Base-by-base conservation (phyloP, 2,329 filamentous ascomycete species). In the Fusarium sp. region DNA sequence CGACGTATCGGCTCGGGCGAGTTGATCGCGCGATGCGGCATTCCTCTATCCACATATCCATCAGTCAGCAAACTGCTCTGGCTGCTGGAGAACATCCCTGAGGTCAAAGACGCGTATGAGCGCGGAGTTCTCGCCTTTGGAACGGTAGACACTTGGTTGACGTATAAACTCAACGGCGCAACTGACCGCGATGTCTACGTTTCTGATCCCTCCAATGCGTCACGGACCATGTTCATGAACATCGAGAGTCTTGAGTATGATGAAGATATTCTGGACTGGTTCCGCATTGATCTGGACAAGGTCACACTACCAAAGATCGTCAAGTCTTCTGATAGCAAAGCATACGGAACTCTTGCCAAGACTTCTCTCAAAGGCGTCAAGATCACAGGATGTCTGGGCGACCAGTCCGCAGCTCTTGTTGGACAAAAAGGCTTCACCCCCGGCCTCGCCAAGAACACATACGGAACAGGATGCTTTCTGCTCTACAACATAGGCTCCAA, bases 161-260 rank as follows among this genome's bases (percentile, higher is more conserved):
- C 93, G 29, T 95, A 91, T 80, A 91, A 92, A 77, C 84, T 95
- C 48, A 91, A 94, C 72, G 92, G 91, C 58, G 90, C 90, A 18
- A 84, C 82, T 37, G 85, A 86, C 59, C 87, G 84, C 55, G 86
- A 90, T 56, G 77, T 92, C 52, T 88, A 90, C 75, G 91, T 95
- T 59, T 93, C 92, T 3, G 92, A 96, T 73, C 87, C 90, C 8
- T 91, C 91, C 58, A 96, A 96, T 76, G 92, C 92, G n/a, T 93
- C 90, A 5, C 84, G 65, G 69, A 95, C 92, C 41, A 94, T 94
- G 92, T 94, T 96, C 79, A 92, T 94, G 88, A 92, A 94, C 77
- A 84, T 95, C 31, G 84, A 91, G 73, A 92, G 87, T 2, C 82
- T 93, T 42, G 79, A 93, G 71, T 96, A 95, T 77, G 91, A 93